Base-by-base conservation (phyloP, 225 moss, liverwort and hornwort species). In the Pleurozium schreberi region DNA sequence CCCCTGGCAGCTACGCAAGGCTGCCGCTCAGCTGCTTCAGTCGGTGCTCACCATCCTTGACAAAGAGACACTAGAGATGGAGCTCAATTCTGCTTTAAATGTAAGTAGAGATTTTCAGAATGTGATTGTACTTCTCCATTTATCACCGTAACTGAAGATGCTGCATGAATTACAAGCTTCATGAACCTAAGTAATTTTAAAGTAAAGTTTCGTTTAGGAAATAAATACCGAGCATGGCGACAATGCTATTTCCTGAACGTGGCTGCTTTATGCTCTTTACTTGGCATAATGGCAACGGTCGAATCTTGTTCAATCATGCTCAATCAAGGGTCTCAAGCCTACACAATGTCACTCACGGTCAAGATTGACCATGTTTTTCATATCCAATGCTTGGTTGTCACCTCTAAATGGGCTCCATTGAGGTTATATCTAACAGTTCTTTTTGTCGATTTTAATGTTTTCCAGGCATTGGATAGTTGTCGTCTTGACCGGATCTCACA, bases 1-100 rank as follows among this genome's bases (percentile, higher is more conserved):
- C 60, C 91, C 95, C 38, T 98, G 98, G 97, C 98, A 97, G 89
- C 94, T 94, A 19, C 92, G 94, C 49, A 95, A 93, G 66, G 92
- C 90, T 43, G 97, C 98, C 12, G 96, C 96, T 8, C 95, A 95
- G 61, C 89, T 96, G 43, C 87, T 97, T 88, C 94, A 95, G 60
- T 92, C 94, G 38, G 93, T 98, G 80, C 96, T 98, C 88, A 94
- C 95, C 19, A 94, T 92, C 59, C 95, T 97, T 19, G 97, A 96
- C 85, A 93, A 91, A 82, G 93, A 94, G 64, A 90, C 94, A 28
- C 81, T 97, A 20, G 94, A 91, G 34, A 90, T 85, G 50, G 97
- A 98, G 88, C 91, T 98, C 66, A 88, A 91, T 38, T 78, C 90
- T 38, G 94, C 92, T 73, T 61, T 92, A 61, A 90, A 89, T 65